Evolutionary conservation across 768 basidiomycete genomes (phyloP).

Genomic region (Pleurotus tuoliensis): DNA sequence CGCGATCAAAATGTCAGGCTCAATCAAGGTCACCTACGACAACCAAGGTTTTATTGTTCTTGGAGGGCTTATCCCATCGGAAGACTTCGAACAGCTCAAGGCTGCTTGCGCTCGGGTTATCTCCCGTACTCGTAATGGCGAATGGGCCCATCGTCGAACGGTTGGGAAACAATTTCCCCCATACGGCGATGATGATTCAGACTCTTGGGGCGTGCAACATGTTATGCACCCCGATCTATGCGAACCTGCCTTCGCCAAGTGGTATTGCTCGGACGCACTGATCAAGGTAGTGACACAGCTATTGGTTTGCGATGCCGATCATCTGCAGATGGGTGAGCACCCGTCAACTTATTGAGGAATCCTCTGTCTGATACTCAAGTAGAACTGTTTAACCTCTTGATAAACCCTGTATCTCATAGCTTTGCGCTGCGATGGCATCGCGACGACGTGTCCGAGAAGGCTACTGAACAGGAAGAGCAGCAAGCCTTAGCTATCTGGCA

Average conservation of each 20-base stretch:
- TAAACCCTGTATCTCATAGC: slow-evolving; percentile 60
- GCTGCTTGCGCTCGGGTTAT: slow-evolving; percentile 50
- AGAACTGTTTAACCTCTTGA: slow-evolving; percentile 76
- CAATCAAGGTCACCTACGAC: slow-evolving; percentile 50
- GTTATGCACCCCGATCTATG: slow-evolving; percentile 73
- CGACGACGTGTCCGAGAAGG: slow-evolving; percentile 64
- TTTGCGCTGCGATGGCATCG: slow-evolving; percentile 81
- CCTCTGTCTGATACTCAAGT: not conserved
- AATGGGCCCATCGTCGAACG: slow-evolving; percentile 63
- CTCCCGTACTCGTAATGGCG: slow-evolving; percentile 49
- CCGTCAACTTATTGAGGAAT: not conserved
- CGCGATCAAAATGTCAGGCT: slow-evolving; percentile 13
- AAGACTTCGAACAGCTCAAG: slow-evolving; percentile 35
- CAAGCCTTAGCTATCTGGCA: slow-evolving; percentile 56
- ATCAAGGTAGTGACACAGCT: slow-evolving; percentile 39
- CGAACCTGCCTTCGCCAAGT: slow-evolving; percentile 55
- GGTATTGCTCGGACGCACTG: slow-evolving; percentile 61
- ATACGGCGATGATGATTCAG: slow-evolving; percentile 52
- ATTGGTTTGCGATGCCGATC: slow-evolving; percentile 51
- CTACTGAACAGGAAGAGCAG: slow-evolving; percentile 55
- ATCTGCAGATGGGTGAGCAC: slow-evolving; percentile 69
- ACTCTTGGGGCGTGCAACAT: slow-evolving; percentile 82
- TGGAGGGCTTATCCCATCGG: slow-evolving; percentile 44
- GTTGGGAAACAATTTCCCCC: slow-evolving; percentile 82
- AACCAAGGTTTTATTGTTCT: slow-evolving; percentile 65